A percentile compares a stretch with the other conserved stretches of the same genome.
Evolutionary conservation across 768 basidiomycete species (phyloP).

Genomic region (Lactifluus rugatus): DNA sequence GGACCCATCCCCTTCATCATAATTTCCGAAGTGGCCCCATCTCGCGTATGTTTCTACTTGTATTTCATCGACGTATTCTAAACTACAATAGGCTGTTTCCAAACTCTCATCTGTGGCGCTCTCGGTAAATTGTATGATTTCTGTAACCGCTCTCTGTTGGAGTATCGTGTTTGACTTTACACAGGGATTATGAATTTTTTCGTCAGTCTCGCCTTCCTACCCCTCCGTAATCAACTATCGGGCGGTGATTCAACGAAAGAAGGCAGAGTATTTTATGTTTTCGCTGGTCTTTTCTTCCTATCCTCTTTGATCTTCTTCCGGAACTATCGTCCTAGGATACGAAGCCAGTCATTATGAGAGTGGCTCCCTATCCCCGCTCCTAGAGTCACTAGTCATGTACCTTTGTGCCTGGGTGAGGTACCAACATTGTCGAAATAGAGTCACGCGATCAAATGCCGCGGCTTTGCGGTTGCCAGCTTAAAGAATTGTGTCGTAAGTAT

Average conservation of each 20-base stretch:
- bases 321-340: conserved; percentile 22
- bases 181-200: conserved; percentile 79
- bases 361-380: not conserved
- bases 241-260: conserved; percentile 50
- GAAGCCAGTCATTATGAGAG: not conserved
- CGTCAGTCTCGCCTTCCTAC: conserved; percentile 79
- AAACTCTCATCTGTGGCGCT: conserved; percentile 25
- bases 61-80: not conserved
- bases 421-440: not conserved
- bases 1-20: conserved; percentile 92
- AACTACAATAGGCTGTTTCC: conserved; percentile 22
- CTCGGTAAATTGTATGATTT: conserved; percentile 19
- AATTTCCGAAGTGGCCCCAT: conserved; percentile 80
- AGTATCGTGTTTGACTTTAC: not conserved
- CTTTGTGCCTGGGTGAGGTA: not conserved
- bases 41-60: conserved; percentile 42
- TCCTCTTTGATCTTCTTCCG: conserved; percentile 25
- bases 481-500: no score
- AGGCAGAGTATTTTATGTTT: conserved; percentile 86
- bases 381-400: not conserved
- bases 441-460: not conserved
- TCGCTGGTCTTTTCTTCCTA: conserved; percentile 45
- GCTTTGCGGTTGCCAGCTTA: not conserved
- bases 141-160: not conserved
- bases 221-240: conserved; percentile 66